Base-by-base conservation (phyloP, 2,329 filamentous ascomycete species). In the Chrysosphaeria jannelii region DNA sequence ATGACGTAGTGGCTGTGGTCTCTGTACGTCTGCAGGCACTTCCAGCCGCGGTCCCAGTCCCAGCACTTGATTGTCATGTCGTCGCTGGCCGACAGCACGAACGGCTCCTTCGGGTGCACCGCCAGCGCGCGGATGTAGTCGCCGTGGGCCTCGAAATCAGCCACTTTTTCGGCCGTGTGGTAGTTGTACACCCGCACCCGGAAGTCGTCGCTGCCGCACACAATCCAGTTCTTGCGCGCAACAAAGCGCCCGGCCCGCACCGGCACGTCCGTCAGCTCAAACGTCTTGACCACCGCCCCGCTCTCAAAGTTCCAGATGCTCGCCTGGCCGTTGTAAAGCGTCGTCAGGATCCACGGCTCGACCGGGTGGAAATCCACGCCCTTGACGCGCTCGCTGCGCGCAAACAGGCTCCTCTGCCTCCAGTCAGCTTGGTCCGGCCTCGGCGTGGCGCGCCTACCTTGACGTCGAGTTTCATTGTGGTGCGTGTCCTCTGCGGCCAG, bases 271-370 rank as follows among this genome's bases (percentile, higher is more conserved):
- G 81, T 91, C 34, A 93, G 66, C 51, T 97, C 85, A 46, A 97
- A 97, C 4, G 81, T 91, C 57, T 93, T 93, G 49, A 97, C 76
- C 32, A 93, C 79, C 32, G 79, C 71, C 45, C 89, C 78, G 24
- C 78, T 88, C 49, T 89, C 81, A 47, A 89, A 90, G 16, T 81
- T 91, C 79, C 85, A 93, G 43, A 97, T 93, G 53, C 93, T 88
- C 43, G 89, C 85, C 53, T 93, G 81, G 45, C 85, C 78, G 53
- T 75, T 90, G 50, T 97, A 97, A 33, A 97, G 54, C 13, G 85
- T 93, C 15, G 81, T 91, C 39, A 93, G 28, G 17, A 34, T 20
- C 32, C 32, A 34, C 28, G 32, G 32, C 25, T 33, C 31, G 8
- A 30, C 27, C 12, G 28, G 31, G 27, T 33, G 31, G 24, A 33